phyloP scores from a whole-genome alignment of 495 filamentous ascomycete species.

The Emericellopsis terricola region DNA sequence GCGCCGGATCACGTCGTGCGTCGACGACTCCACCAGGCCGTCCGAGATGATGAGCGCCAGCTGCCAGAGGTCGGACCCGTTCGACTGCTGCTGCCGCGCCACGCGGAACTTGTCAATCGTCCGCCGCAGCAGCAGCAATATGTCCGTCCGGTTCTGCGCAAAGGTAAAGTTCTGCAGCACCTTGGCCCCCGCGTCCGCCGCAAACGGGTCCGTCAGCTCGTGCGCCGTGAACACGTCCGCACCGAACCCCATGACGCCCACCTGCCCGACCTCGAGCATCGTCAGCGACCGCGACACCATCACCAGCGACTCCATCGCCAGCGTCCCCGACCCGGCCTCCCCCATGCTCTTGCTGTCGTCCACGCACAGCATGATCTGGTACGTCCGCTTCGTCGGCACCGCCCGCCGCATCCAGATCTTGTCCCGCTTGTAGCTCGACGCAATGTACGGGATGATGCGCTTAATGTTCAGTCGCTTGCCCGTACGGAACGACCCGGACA shows the following conservation, averaged over 20 bases:
- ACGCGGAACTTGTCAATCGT: slow-evolving; percentile 69
- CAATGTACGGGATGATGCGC: slow-evolving; percentile 97
- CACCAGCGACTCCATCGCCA: slow-evolving; percentile 84
- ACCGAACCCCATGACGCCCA: slow-evolving; percentile 81
- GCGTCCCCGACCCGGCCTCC: slow-evolving; percentile 37
- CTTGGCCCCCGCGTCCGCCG: slow-evolving; percentile 64
- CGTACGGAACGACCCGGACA: slow-evolving; percentile 91
- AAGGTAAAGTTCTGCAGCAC: slow-evolving; percentile 79
- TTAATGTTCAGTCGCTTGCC: slow-evolving; percentile 98
- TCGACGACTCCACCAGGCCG: slow-evolving; percentile 60
- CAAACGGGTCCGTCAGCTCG: slow-evolving; percentile 55
- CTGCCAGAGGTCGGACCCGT: slow-evolving; percentile 86
- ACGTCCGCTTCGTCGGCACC: slow-evolving; percentile 78
- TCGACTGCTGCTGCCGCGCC: slow-evolving; percentile 40
- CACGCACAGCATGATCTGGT: slow-evolving; percentile 93
- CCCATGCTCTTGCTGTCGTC: slow-evolving; percentile 92
- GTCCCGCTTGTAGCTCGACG: slow-evolving; percentile 91
- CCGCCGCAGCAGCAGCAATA: slow-evolving; percentile 53
- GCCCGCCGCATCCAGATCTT: slow-evolving; percentile 98
- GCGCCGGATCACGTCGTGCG: slow-evolving; percentile 64
- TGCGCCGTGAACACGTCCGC: slow-evolving; percentile 75
- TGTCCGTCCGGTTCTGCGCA: slow-evolving; percentile 66
- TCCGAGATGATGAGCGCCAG: slow-evolving; percentile 83
- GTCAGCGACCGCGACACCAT: slow-evolving; percentile 69
- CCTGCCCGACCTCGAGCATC: slow-evolving; percentile 84